Evolutionary conservation across 768 basidiomycete species (phyloP).

Genomic region (Daedaleopsis sinensis): DNA sequence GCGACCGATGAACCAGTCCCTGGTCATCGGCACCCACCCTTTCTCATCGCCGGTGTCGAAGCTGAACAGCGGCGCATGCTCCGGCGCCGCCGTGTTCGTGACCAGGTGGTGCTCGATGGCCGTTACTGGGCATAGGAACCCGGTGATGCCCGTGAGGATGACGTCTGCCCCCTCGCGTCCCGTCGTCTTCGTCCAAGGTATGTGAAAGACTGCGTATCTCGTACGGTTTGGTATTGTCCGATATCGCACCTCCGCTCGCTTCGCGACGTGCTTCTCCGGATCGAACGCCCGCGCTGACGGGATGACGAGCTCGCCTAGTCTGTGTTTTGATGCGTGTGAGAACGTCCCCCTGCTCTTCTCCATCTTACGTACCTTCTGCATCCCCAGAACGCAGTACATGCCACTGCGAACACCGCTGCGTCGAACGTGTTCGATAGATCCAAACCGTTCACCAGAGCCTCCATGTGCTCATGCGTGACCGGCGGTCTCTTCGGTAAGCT

Average conservation of each 20-base stretch:
- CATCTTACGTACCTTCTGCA: slow-evolving; percentile 21
- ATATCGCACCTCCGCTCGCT: not conserved
- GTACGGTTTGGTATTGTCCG: not conserved
- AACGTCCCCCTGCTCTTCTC: slow-evolving; percentile 9
- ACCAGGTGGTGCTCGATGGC: slow-evolving; percentile 31
- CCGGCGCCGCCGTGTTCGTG: not conserved
- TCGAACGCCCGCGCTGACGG: not conserved
- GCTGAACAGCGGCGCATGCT: slow-evolving; percentile 11
- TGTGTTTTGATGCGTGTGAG: not conserved
- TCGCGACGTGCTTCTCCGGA: not conserved
- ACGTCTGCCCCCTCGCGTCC: slow-evolving; percentile 29
- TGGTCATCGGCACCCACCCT: slow-evolving; percentile 5
- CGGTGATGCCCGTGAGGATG: slow-evolving; percentile 24
- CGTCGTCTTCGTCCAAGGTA: slow-evolving; percentile 42
- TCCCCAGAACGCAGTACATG: slow-evolving; percentile 38
- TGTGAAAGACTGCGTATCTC: slow-evolving; percentile 26
- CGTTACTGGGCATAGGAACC: slow-evolving; percentile 15
- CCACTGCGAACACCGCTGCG: slow-evolving; percentile 39
- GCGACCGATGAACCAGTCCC: slow-evolving; percentile 5
- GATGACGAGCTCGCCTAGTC: not conserved
- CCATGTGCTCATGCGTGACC: slow-evolving; percentile 39
- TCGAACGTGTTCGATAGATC: slow-evolving; percentile 32
- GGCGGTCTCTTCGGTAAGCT: slow-evolving; percentile 30
- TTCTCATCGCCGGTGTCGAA: not conserved
- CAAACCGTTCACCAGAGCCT: slow-evolving; percentile 24